Base-by-base conservation (phyloP, 2,329 filamentous ascomycete species). In the Sporothrix inflata region DNA sequence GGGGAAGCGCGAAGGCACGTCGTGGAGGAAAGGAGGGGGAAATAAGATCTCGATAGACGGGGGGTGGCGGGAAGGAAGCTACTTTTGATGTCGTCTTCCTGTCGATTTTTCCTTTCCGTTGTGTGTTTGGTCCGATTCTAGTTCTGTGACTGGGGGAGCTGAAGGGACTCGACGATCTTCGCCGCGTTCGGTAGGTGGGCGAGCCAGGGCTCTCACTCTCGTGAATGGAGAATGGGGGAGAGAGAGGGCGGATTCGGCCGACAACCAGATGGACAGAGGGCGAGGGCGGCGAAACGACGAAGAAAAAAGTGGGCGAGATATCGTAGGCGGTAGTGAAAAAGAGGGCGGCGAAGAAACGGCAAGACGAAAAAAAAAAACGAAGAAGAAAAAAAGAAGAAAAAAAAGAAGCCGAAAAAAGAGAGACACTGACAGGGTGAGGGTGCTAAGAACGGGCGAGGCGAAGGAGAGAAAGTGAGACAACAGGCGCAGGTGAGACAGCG, bases 91-190 rank as follows among this genome's bases (percentile, higher is more conserved):
- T 71, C 45, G 57, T 53, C 60, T 30, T 65, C 42, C 16, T 34
- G 63, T 49, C n/a, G 24, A 42, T n/a, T 49, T 30, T 55, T 55
- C 24, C 21, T 27, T 70, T 40, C 40, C 40, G 19, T 12, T 8
- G n/a, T 30, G 21, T 38, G 38, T 21, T 40, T 61, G 55, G 53
- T 24, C 55, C 34, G 34, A 63, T 42, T 21, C 19, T 19, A 16
- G 8, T 9, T n/a, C 19, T 27, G 60, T 42, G 60, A 63, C 57
- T 63, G 57, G 57, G 57, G 21, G 55, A 67, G 63, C 60, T 69
- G 65, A 55, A 53, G n/a, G 70, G 67, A n/a, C 47, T 40, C 61
- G 74, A 65, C 70, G 74, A 75, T 75, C 74, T 73, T 75, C 53
- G 45, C 73, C 63, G 49, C 16, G 67, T 73, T 73, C 19, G 67